These are phyloP conservation scores for Hippophae gyantsensis DNA, from an alignment of 306 rosid genomes.

Conservation along the genomic window DNA sequence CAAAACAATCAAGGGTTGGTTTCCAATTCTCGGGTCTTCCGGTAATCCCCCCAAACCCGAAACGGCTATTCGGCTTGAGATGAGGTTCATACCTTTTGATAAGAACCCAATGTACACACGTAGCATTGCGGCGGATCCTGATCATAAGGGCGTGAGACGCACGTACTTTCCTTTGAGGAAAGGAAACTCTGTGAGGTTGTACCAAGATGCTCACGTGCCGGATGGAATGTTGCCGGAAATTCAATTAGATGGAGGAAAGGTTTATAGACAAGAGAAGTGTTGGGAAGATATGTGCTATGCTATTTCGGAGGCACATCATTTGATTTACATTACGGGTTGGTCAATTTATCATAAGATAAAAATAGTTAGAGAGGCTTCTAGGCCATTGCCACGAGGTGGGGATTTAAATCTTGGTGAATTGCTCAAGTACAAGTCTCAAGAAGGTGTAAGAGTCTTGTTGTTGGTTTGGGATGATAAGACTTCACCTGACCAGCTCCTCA, in stretches of 20 bases:
- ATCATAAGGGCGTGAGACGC: conserved; percentile 48
- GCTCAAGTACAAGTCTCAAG: conserved; percentile 87
- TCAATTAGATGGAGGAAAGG: conserved; percentile 43
- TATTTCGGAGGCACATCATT: conserved; percentile 80
- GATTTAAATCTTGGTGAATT: conserved; percentile 72
- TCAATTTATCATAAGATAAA: conserved; percentile 65
- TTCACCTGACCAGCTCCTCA: conserved; percentile 50
- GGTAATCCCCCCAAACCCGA: conserved; percentile 44
- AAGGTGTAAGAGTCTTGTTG: conserved; percentile 76
- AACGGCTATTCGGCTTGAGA: conserved; percentile 37
- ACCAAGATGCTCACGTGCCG: conserved; percentile 76
- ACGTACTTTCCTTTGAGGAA: conserved; percentile 85
- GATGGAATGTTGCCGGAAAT: conserved; percentile 36
- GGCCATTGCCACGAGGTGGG: conserved; percentile 58
- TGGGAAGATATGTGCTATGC: conserved; percentile 97
- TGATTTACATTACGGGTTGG: conserved; percentile 82
- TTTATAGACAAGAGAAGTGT: conserved; percentile 45
- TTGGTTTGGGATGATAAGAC: conserved; percentile 93
- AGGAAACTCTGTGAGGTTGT: conserved; percentile 55
- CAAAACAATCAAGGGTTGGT: conserved; percentile 36
- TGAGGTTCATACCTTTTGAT: conserved; percentile 47
- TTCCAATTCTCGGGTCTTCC: conserved; percentile 21
- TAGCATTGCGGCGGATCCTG: conserved; percentile 74
- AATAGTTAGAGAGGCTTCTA: conserved; percentile 62
- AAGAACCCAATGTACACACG: conserved; percentile 31